Conservation (phyloP, 345 rosid species). For the Kandelia obovata region DNA sequence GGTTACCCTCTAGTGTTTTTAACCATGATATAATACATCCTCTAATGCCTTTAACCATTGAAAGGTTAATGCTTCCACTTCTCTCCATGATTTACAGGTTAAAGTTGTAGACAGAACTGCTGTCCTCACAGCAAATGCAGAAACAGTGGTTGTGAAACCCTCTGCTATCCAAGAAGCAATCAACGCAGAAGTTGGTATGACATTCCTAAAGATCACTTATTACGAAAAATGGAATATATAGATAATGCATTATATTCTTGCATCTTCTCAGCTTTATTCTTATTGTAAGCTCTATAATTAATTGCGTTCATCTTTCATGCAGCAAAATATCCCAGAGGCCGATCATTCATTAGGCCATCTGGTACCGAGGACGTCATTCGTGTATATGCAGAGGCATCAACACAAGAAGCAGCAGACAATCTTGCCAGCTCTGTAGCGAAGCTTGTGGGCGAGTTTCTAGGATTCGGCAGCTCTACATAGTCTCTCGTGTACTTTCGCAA, state of each 20-base stretch:
- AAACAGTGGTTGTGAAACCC: conserved; percentile 76
- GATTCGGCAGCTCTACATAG: conserved; percentile 24
- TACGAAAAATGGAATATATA: background rate
- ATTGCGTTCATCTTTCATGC: conserved; percentile 19
- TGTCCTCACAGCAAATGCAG: conserved; percentile 66
- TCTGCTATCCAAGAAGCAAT: conserved; percentile 83
- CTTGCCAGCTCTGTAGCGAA: conserved; percentile 65
- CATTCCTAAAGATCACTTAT: background rate
- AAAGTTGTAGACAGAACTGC: conserved; percentile 85
- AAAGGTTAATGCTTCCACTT: conserved; percentile 6
- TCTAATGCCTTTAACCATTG: background rate
- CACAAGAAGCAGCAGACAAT: conserved; percentile 71
- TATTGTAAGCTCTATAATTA: background rate
- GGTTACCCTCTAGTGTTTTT: background rate
- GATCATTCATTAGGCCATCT: conserved; percentile 82
- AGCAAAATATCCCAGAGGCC: conserved; percentile 58
- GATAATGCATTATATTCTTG: background rate
- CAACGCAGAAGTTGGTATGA: conserved; percentile 59
- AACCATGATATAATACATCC: background rate
- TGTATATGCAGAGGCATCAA: conserved; percentile 89
- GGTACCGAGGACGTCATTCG: conserved; percentile 95
- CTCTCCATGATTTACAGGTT: conserved; percentile 40
- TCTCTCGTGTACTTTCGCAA: background rate
- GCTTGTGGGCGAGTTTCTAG: conserved; percentile 62
- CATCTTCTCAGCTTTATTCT: background rate